Evolutionary conservation across 1,284 basidiomycete genomes (phyloP).

Genomic region (Austroboletus olivaceoglutinosus): DNA sequence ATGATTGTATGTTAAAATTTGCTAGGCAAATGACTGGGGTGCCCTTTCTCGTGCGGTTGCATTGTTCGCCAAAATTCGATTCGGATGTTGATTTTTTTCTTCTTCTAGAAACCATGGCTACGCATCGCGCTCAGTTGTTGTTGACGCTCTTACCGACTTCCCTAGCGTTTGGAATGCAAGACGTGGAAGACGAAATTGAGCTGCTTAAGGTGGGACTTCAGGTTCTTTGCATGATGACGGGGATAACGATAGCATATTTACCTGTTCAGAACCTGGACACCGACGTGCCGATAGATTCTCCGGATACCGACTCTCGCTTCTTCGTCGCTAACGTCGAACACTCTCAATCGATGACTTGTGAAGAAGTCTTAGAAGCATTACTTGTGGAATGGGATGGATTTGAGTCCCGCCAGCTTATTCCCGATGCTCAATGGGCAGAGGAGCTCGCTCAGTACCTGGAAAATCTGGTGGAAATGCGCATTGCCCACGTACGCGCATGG

Average conservation of each 20-base stretch:
- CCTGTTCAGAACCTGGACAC: slow-evolving; percentile 49
- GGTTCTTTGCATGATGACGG: not conserved
- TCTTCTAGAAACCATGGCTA: slow-evolving; percentile 51
- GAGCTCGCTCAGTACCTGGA: slow-evolving; percentile 41
- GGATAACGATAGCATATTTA: not conserved
- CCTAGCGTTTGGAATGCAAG: slow-evolving; percentile 45
- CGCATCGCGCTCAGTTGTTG: slow-evolving; percentile 50
- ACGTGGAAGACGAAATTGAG: slow-evolving; percentile 45
- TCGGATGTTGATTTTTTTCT: not conserved
- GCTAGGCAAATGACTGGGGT: slow-evolving; percentile 61
- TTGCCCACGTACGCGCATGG: slow-evolving; percentile 50
- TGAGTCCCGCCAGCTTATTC: slow-evolving; percentile 30
- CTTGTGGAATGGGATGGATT: slow-evolving; percentile 35
- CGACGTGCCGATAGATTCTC: slow-evolving; percentile 36
- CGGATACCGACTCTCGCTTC: slow-evolving; percentile 40
- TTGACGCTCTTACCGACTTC: slow-evolving; percentile 43
- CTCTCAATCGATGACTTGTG: slow-evolving; percentile 18
- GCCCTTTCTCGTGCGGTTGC: slow-evolving; percentile 48
- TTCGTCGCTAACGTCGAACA: slow-evolving; percentile 32
- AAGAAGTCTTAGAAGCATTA: slow-evolving; percentile 31
- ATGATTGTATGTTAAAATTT: not conserved
- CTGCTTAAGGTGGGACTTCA: slow-evolving; percentile 44
- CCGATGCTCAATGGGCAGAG: slow-evolving; percentile 45
- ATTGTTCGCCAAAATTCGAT: slow-evolving; percentile 28
- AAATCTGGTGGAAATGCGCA: slow-evolving; percentile 39